Conservation (phyloP, 2,329 filamentous ascomycete species). For the Fusarium sp. region DNA sequence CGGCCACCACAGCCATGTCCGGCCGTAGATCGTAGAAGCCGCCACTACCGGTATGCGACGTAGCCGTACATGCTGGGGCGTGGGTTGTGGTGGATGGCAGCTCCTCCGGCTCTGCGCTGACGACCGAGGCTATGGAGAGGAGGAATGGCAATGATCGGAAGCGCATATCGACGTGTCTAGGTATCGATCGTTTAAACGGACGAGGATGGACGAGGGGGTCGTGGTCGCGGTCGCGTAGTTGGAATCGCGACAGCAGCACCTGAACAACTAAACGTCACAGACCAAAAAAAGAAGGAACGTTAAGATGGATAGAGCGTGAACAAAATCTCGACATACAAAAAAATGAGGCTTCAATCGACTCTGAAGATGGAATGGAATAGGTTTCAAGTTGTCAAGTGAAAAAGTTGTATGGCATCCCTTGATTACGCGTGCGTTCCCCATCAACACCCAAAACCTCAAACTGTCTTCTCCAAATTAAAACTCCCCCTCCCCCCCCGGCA, state of each 20-base stretch:
- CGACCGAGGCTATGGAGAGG: constrained; percentile 49
- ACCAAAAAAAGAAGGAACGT: constrained; percentile 3
- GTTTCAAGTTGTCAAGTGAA: neutral
- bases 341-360: neutral
- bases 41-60: constrained; percentile 64
- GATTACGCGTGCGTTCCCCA: constrained; percentile 31
- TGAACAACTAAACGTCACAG: constrained; percentile 13
- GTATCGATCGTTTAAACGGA: neutral
- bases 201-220: constrained; percentile 3
- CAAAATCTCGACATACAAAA: neutral
- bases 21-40: constrained; percentile 69
- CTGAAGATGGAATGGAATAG: neutral
- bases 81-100: constrained; percentile 55
- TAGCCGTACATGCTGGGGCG: constrained; percentile 64
- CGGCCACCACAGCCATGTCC: constrained; percentile 59
- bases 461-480: constrained; percentile 31
- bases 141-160: constrained; percentile 44
- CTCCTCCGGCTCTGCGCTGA: constrained; percentile 47
- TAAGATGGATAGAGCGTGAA: constrained; percentile 1
- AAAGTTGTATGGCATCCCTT: constrained; percentile 14
- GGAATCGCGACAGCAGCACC: constrained; percentile 8
- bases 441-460: constrained; percentile 29
- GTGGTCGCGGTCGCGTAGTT: constrained; percentile 4
- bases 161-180: constrained; percentile 39
- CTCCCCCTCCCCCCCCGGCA: neutral